Conservation (phyloP, 805 yeast species). For the Candida taoyuanica region DNA sequence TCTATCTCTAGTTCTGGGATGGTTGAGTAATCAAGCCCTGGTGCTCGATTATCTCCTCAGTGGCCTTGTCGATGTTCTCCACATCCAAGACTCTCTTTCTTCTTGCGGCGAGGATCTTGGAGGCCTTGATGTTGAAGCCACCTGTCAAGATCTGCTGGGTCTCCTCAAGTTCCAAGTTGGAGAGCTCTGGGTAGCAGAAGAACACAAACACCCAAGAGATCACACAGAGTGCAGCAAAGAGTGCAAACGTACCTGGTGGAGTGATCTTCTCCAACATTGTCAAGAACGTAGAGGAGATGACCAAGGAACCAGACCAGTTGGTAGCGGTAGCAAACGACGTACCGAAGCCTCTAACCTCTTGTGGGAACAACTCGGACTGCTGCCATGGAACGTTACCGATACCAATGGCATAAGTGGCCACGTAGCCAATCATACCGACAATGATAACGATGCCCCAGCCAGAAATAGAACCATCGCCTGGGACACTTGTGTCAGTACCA, state of each 20-base stretch:
- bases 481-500: slow-evolving; percentile 38
- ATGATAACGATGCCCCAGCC: slow-evolving; percentile 90
- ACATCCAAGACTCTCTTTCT: slow-evolving; percentile 24
- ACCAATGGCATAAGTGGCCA: slow-evolving; percentile 89
- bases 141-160: slow-evolving; percentile 74
- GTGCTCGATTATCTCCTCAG: slow-evolving; percentile 27
- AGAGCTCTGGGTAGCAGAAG: slow-evolving; percentile 88
- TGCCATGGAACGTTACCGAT: slow-evolving; percentile 99
- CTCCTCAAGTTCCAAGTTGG: slow-evolving; percentile 88
- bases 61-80: slow-evolving; percentile 23
- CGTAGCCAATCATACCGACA: slow-evolving; percentile 78
- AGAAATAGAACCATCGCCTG: slow-evolving; percentile 36
- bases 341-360: slow-evolving; percentile 89
- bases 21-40: not conserved
- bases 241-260: slow-evolving; percentile 90
- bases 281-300: slow-evolving; percentile 85
- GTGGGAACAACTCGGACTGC: slow-evolving; percentile 92
- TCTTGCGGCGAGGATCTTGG: slow-evolving; percentile 50
- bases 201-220: slow-evolving; percentile 68
- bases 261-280: slow-evolving; percentile 92
- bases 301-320: slow-evolving; percentile 93
- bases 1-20: not conserved
- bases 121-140: slow-evolving; percentile 80
- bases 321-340: slow-evolving; percentile 87
- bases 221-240: slow-evolving; percentile 79